These are phyloP conservation scores for Nigrospora oryzae DNA, from an alignment of 2,329 filamentous ascomycete species.

Conservation along the genomic window DNA sequence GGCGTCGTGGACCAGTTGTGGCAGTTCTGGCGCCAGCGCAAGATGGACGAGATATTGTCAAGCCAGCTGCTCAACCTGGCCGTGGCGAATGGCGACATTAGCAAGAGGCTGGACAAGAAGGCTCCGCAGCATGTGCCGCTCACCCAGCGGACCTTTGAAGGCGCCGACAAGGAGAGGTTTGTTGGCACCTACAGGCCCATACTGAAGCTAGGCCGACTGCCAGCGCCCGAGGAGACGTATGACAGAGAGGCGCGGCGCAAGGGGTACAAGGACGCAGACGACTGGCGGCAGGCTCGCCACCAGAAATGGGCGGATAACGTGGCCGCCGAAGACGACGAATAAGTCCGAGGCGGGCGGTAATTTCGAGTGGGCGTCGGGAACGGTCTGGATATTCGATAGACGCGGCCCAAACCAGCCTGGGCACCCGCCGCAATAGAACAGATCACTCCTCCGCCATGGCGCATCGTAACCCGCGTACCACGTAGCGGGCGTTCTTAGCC, in stretches of 20 bases:
- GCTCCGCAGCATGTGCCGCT: slow-evolving; percentile 7
- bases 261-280: slow-evolving; percentile 45
- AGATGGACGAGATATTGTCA: slow-evolving; percentile 84
- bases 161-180: slow-evolving; percentile 40
- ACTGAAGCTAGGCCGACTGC: slow-evolving; percentile 38
- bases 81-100: slow-evolving; percentile 25
- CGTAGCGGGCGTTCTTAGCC: too few relatives aligned
- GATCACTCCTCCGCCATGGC: too few relatives aligned
- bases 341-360: too few relatives aligned
- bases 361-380: too few relatives aligned
- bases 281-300: slow-evolving; percentile 22
- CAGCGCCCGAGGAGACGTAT: slow-evolving; percentile 46
- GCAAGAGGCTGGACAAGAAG: slow-evolving; percentile 7
- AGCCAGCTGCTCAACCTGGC: slow-evolving; percentile 59
- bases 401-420: too few relatives aligned
- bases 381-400: too few relatives aligned
- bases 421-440: too few relatives aligned
- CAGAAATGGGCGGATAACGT: too few relatives aligned
- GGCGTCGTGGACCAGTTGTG: slow-evolving; percentile 71
- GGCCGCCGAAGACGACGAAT: too few relatives aligned
- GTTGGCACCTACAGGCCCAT: slow-evolving; percentile 48
- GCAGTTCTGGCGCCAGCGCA: slow-evolving; percentile 72
- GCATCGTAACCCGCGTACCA: too few relatives aligned
- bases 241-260: slow-evolving; percentile 53
- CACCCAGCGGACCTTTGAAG: slow-evolving; percentile 41